Evolutionary conservation across 345 rosid genomes (phyloP).

Genomic region (Lepidium didymum): DNA sequence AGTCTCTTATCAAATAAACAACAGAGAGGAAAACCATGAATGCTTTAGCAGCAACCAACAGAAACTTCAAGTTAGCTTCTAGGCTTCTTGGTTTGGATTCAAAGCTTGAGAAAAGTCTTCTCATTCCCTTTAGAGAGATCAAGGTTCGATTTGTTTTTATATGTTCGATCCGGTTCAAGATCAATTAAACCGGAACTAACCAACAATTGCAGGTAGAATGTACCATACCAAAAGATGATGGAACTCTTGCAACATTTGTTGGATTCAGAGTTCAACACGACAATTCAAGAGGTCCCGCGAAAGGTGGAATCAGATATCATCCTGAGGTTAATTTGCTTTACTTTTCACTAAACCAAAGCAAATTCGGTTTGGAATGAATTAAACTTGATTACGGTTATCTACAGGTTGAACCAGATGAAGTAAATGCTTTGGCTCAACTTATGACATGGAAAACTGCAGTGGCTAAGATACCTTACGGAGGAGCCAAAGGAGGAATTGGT

Average conservation of each 20-base stretch:
- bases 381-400: not conserved
- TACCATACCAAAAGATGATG: constrained; percentile 89
- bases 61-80: constrained; percentile 82
- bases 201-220: constrained; percentile 68
- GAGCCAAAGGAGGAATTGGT: constrained; percentile 98
- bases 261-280: constrained; percentile 96
- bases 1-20: constrained; percentile 3
- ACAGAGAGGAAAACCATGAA: constrained; percentile 42
- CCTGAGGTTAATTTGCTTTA: constrained; percentile 68
- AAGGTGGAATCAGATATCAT: constrained; percentile 97
- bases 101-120: constrained; percentile 70
- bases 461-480: constrained; percentile 93
- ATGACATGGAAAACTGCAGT: constrained; percentile 99
- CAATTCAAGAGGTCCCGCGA: constrained; percentile 99
- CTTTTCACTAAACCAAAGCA: not conserved
- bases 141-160: constrained; percentile 38
- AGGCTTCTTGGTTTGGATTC: constrained; percentile 91
- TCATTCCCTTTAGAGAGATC: constrained; percentile 93
- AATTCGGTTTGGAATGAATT: not conserved
- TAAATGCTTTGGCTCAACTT: constrained; percentile 88
- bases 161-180: constrained; percentile 7
- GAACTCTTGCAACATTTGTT: constrained; percentile 78
- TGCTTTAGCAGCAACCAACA: constrained; percentile 86
- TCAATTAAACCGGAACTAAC: not conserved
- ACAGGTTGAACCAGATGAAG: constrained; percentile 96